Conservation (phyloP, 2,329 filamentous ascomycete genomes). For the Beauveria scarabaeidicola region DNA sequence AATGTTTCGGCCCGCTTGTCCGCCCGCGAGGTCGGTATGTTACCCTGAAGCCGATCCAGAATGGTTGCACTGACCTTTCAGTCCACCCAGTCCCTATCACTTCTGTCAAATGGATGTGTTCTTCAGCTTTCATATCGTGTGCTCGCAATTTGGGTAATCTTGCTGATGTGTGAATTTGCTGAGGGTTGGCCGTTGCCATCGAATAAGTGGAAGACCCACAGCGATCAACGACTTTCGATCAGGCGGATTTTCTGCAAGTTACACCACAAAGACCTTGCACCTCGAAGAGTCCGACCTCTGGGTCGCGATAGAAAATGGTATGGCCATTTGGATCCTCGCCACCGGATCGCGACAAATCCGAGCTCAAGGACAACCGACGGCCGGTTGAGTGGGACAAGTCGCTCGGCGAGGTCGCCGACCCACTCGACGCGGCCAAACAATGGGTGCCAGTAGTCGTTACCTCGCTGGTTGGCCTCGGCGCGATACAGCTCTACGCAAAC, state of each 20-base stretch:
- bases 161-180: not conserved
- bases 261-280: slow-evolving; percentile 16
- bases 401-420: slow-evolving; percentile 22
- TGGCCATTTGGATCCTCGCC: slow-evolving; percentile 30
- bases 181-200: not conserved
- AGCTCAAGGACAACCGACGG: slow-evolving; percentile 18
- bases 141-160: no score
- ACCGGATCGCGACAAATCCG: slow-evolving; percentile 15
- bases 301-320: slow-evolving; percentile 29
- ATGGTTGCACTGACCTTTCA: no score
- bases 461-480: slow-evolving; percentile 29
- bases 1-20: no score
- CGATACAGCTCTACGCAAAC: slow-evolving; percentile 53
- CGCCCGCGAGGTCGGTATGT: no score
- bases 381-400: slow-evolving; percentile 32
- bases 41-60: no score
- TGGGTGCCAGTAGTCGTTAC: slow-evolving; percentile 32
- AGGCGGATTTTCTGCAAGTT: not conserved
- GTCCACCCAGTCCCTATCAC: no score
- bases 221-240: not conserved
- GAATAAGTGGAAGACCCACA: not conserved
- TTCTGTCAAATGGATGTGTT: no score
- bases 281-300: slow-evolving; percentile 6
- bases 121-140: no score
- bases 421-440: slow-evolving; percentile 28